Evolutionary conservation across 2,329 filamentous ascomycete species (phyloP), one percentile per base, ranked within the genome.

Genomic region (Talaromyces islandicus): DNA sequence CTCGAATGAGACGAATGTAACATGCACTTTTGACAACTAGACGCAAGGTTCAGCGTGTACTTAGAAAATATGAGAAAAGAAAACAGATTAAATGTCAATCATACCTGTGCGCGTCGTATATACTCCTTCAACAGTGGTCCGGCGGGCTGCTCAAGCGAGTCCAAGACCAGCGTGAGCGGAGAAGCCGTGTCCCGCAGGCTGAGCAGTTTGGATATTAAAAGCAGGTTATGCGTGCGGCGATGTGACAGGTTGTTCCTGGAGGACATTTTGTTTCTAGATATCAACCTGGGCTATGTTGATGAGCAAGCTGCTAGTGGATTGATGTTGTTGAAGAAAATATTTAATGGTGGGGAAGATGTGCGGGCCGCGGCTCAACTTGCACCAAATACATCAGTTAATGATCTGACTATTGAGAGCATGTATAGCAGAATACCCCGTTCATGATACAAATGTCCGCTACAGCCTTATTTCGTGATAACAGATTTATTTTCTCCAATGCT

Each of bases 131-230:
- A 64, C 4, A 96, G 76, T 0, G 87, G 87, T 30, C 80, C 81
- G 7, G 87, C 90, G 27, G 87, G 86, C 75, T 96, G 92, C 76
- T 96, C 91, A 30, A 97, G 80, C 35, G 83, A 90, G 74, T 97
- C 93, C 60, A 96, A 81, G 3, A 97, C 76, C 27, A 97, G 79
- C 0, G 92, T 97, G 69, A 97, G 86, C 2, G 93, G 93, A 54
- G 91, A 96, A 14, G 89, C 86, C 60, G 85, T 86, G 73, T 94
- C 89, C 63, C 91, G 84, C 59, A 91, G 80, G 69, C 87, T 90
- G 64, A 96, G 81, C 1, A 96, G 80, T 70, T 91, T 92, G 64
- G 92, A 90, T 59, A 96, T 86, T 2, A 96, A 80, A 2, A 96
- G 84, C 24, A 95, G 78, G 71, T 92, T 92, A 75, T 96, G 92